A percentile compares a stretch with the other conserved stretches of the same genome.
Conservation (phyloP, 208 protist species). For the Trichomonas vaginalis region DNA sequence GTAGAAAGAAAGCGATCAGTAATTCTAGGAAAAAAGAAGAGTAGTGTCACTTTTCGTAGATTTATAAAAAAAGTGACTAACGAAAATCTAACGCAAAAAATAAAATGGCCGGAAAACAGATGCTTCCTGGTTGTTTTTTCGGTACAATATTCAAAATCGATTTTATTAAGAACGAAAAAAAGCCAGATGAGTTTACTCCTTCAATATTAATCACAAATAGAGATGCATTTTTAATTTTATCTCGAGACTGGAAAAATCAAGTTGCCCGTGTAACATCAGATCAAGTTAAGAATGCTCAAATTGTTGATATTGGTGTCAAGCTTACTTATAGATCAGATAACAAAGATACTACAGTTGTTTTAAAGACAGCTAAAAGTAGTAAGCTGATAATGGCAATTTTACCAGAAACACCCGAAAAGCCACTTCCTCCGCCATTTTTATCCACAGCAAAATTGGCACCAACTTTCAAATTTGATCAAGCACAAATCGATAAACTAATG, state of each 20-base stretch:
- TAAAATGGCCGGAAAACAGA: not conserved
- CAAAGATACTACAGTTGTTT: not conserved
- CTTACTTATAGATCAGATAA: not conserved
- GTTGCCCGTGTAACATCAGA: not conserved
- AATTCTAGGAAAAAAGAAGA: no score
- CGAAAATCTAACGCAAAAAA: not conserved
- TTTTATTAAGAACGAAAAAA: not conserved
- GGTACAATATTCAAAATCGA: not conserved
- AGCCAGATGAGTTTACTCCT: not conserved
- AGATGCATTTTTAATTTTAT: not conserved
- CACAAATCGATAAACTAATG: not conserved
- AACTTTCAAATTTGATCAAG: not conserved
- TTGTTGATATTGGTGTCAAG: not conserved
- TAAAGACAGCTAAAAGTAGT: not conserved
- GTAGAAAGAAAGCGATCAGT: no score
- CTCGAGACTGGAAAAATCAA: not conserved
- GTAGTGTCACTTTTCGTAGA: no score
- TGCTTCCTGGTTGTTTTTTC: not conserved
- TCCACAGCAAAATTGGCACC: not conserved
- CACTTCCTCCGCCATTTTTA: not conserved
- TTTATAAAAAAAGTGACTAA: not conserved
- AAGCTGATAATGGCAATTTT: not conserved
- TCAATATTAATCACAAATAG: not conserved
- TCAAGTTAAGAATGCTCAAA: not conserved
- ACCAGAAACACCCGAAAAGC: not conserved